A percentile compares a stretch with the other conserved stretches of the same genome.
Evolutionary conservation across 169 alveolate genomes (phyloP).

Genomic region (Plasmodium blacklocki): DNA sequence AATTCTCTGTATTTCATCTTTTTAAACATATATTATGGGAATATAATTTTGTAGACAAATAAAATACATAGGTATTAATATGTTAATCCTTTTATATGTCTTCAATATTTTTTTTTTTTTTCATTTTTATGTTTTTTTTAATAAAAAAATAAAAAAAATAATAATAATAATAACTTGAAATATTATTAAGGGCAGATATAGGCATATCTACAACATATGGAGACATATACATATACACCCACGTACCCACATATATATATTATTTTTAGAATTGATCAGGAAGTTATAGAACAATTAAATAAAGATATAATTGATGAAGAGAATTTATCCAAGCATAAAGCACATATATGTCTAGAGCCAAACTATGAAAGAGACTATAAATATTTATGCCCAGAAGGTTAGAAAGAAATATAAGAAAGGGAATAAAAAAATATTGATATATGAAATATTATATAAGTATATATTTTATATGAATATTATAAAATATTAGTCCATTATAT

Average conservation of each 20-base stretch:
- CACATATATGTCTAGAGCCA: constrained; percentile 52
- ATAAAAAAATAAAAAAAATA: too few species aligned
- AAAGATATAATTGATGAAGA: constrained; percentile 59
- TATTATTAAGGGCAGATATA: not conserved
- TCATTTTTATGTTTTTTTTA: not conserved
- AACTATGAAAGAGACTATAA: constrained; percentile 60
- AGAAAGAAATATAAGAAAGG: too few species aligned
- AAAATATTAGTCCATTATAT: too few species aligned
- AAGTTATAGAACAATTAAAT: constrained; percentile 43
- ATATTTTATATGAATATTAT: too few species aligned
- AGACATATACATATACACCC: too few species aligned
- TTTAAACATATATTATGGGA: not conserved
- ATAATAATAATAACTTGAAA: too few species aligned
- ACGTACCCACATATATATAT: not conserved
- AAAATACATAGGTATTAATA: constrained; percentile 48
- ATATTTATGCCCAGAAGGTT: constrained; percentile 65
- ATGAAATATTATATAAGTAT: not conserved
- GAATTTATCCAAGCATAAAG: constrained; percentile 39
- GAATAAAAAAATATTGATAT: not conserved
- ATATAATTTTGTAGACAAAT: constrained; percentile 14
- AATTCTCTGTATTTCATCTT: not conserved
- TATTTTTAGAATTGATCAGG: constrained; percentile 31
- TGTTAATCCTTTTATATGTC: too few species aligned
- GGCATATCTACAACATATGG: too few species aligned
- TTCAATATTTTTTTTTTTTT: not conserved